These are phyloP conservation scores for Lipomyces orientalis DNA, from an alignment of 805 yeast species.

Conservation along the genomic window DNA sequence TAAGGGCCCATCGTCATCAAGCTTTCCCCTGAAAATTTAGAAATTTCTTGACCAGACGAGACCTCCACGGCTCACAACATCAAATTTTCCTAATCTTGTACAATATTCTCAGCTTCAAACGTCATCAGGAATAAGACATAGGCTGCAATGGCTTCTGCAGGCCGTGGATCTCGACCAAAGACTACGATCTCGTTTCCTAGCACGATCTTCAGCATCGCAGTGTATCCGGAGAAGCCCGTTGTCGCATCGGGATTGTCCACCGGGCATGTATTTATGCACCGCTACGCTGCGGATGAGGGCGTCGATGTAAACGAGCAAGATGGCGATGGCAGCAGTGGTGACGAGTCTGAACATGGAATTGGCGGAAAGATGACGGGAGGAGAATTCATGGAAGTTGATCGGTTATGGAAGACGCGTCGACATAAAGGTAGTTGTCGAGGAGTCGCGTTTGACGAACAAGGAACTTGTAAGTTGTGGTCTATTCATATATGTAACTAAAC, in stretches of 20 bases:
- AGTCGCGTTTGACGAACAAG: conserved; percentile 67
- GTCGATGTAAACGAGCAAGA: not conserved
- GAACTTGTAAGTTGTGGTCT: conserved; percentile 51
- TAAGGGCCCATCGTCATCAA: no score
- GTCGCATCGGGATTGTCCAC: conserved; percentile 32
- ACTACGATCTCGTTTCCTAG: conserved; percentile 14
- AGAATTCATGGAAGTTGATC: conserved; percentile 38
- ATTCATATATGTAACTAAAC: conserved; percentile 15
- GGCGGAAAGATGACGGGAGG: not conserved
- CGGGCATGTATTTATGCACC: conserved; percentile 33
- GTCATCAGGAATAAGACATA: not conserved
- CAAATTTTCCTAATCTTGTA: not conserved
- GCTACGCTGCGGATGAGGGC: conserved; percentile 27
- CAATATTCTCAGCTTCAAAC: not conserved
- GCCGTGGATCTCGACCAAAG: not conserved
- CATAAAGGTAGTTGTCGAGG: conserved; percentile 89
- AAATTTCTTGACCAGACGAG: not conserved
- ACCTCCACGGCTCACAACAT: not conserved
- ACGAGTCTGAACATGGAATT: not conserved
- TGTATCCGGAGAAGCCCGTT: conserved; percentile 28
- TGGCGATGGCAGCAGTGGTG: conserved; percentile 15
- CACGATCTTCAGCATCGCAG: conserved; percentile 27
- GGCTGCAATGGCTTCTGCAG: not conserved
- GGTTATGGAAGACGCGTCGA: conserved; percentile 81
- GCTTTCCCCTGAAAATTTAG: not conserved